Evolutionary conservation across 1,139 yeast genomes (phyloP), one percentile per base, ranked within the genome.

Genomic region (Pneumocystis oryctolagi): DNA sequence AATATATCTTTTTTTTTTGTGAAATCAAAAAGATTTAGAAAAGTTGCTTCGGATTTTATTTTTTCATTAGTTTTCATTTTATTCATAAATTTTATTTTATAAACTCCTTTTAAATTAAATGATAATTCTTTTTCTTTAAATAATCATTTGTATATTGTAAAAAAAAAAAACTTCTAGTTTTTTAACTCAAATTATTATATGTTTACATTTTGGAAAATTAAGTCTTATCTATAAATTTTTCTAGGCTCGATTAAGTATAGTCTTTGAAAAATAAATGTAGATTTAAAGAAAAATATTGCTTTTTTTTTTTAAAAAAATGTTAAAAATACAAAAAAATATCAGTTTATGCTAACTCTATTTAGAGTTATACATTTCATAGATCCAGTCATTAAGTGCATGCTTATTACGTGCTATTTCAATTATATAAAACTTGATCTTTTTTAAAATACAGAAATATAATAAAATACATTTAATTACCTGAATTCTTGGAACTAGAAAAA

Each of bases 361-460:
- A n/a, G 55, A 25, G 9, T 47, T 47, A 25, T 42, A 20, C 14
- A 28, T 25, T 70, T 71, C 76, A 61, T 77, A 72, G 66, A 84
- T 80, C 99, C 99, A 92, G 76, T 92, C 97, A 75, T 92, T 94
- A 72, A 88, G 80, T 56, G 96, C 95, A 68, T 81, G 80, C 75
- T 84, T 86, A 77, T 94, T 94, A 81, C 99, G 85, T 67, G 89
- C 89, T 68, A 92, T 87, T 77, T 92, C 99, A 71, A 89, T 81
- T 64, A 97, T 97, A 70, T 90, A 87, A 73, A 94, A 92, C 77
- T 92, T 97, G n/a, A n/a, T 72, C 89, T 82, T 77, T 97, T 83
- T 65, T 90, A 94, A 34, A 8, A 39, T 42, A 4, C 12, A 32
- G 16, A 25, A 25, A 57, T 28, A 1, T 18, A 39, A 30, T 16